phyloP scores from a whole-genome alignment of 306 rosid species.

The Rosa multiflora region DNA sequence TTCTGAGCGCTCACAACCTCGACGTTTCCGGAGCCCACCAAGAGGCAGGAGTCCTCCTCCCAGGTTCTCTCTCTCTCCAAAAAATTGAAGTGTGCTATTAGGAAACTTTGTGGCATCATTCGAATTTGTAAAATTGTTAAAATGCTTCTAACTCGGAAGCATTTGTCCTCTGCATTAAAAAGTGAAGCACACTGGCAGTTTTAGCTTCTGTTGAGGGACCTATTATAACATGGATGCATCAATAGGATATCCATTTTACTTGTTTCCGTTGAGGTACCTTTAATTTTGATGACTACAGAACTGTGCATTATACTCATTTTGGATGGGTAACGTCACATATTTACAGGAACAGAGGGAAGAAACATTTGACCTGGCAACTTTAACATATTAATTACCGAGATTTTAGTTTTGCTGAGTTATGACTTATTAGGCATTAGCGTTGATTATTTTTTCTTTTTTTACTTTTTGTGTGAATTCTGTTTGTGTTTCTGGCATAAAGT shows the following conservation, averaged over 20 bases:
- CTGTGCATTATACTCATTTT: not conserved
- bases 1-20: slow-evolving; percentile 62
- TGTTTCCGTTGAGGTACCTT: not conserved
- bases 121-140: not conserved
- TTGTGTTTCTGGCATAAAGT: not conserved
- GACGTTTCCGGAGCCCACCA: slow-evolving; percentile 67
- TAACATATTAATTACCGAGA: not conserved
- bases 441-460: not conserved
- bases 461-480: not conserved
- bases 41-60: slow-evolving; percentile 69
- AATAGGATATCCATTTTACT: not conserved
- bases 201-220: too few relatives aligned
- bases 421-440: not conserved
- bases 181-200: not conserved
- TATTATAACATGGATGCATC: too few relatives aligned
- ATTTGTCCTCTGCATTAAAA: not conserved
- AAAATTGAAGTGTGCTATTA: too few relatives aligned
- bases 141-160: not conserved
- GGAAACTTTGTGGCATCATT: not conserved
- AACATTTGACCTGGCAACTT: not conserved
- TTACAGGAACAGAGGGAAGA: not conserved
- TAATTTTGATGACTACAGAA: not conserved
- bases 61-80: slow-evolving; percentile 41
- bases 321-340: not conserved
- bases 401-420: not conserved